These are phyloP conservation scores for Fusarium sp. DNA, from an alignment of 2,329 filamentous ascomycete genomes.

Conservation along the genomic window DNA sequence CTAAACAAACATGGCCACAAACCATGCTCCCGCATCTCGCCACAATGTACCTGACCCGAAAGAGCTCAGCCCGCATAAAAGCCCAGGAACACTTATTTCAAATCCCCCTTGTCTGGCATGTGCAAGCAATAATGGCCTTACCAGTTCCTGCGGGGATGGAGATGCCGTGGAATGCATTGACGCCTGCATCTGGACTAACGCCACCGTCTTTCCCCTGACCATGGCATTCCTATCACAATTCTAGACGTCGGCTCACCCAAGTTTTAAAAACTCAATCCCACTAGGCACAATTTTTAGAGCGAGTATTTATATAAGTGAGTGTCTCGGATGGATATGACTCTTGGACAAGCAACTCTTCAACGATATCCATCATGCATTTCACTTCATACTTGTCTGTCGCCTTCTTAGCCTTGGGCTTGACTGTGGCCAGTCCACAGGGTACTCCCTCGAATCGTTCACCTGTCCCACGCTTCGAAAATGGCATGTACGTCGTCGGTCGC, in stretches of 20 bases:
- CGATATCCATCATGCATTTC: constrained; percentile 27
- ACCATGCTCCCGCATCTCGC: neutral
- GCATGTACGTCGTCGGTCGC: constrained; percentile 42
- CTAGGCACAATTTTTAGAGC: neutral
- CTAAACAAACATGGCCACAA: neutral
- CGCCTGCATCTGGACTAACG: constrained; percentile 3
- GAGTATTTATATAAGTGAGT: constrained; percentile 8
- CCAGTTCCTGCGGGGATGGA: neutral
- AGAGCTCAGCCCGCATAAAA: neutral
- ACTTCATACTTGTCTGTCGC: constrained; percentile 31
- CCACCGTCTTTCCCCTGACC: constrained; percentile 17
- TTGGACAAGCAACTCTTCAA: neutral
- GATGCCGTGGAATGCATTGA: constrained; percentile 23
- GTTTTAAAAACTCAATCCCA: constrained; percentile 8
- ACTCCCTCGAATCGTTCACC: constrained; percentile 33
- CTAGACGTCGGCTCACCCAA: constrained; percentile 8
- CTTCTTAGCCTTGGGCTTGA: constrained; percentile 23
- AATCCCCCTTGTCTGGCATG: constrained; percentile 14
- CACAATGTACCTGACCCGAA: neutral
- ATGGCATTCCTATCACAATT: constrained; percentile 25
- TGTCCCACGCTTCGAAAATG: constrained; percentile 22
- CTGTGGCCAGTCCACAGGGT: constrained; percentile 15
- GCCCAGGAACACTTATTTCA: neutral
- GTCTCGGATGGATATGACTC: neutral
- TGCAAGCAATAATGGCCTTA: neutral